Evolutionary conservation across 305 asterid species (phyloP).

Genomic region (Fraxinus platypoda): DNA sequence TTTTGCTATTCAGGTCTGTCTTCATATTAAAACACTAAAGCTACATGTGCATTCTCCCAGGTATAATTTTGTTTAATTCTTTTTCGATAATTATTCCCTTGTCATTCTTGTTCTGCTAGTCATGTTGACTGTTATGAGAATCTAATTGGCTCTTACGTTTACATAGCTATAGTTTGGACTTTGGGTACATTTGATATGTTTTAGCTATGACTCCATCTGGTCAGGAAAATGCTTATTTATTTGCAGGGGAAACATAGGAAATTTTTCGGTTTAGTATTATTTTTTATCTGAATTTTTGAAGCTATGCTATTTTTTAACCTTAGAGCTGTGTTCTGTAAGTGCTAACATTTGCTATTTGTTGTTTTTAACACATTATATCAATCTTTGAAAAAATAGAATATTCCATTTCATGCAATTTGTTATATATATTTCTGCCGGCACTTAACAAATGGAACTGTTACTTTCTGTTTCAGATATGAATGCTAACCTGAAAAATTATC

Average conservation of each 20-base stretch:
- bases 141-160: background rate
- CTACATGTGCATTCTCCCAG: conserved; percentile 54
- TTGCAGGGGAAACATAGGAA: background rate
- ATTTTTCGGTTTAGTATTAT: background rate
- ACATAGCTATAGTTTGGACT: background rate
- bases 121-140: background rate
- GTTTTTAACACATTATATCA: background rate
- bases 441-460: conserved; percentile 8
- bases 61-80: conserved; percentile 32
- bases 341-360: background rate
- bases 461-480: conserved; percentile 15
- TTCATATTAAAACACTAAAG: conserved; percentile 67
- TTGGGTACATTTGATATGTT: background rate
- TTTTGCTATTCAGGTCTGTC: conserved; percentile 68
- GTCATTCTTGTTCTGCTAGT: conserved; percentile 5
- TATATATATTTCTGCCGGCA: conserved; percentile 16
- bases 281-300: conserved; percentile 5
- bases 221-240: background rate
- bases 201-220: background rate
- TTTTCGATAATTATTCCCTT: background rate
- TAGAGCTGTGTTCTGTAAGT: background rate
- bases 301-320: conserved; percentile 3
- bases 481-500: conserved; percentile 14
- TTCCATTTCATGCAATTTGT: conserved; percentile 7
- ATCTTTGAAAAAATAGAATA: background rate